Evolutionary conservation across 164 flowering plant species (phyloP), one percentile per base, ranked within the genome.

Genomic region (Malania oleifera): DNA sequence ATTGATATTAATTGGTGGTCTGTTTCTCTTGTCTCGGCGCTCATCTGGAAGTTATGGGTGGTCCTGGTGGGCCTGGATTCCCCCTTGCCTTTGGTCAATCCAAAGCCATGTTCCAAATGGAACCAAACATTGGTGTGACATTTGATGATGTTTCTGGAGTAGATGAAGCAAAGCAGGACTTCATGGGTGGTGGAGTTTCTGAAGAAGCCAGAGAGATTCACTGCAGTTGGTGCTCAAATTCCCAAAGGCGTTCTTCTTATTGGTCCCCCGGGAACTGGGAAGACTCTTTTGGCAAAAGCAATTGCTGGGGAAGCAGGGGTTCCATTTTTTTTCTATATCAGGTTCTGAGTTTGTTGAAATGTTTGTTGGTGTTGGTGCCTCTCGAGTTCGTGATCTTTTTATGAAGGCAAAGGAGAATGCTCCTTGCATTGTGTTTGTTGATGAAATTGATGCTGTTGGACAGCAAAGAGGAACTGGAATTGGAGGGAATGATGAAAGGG

Each of bases 391-490:
- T 66, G 97, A 89, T 78, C 91, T 89, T 60, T 89, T 89, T 74
- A 89, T 86, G 81, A 89, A 89, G 70, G 97, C 97, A 49, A 89
- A 89, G 64, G 97, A 86, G 60, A 89, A 89, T 74, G 95, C 97
- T 46, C 96, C 97, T 0, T 89, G 97, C 84, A 86, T 89, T 66
- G 97, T 89, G 0, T 89, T 89, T 74, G 91, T 86, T 64, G 97
- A 89, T 83, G 97, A 89, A 80, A 89, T 89, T 63, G 97, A 87
- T 81, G 97, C 97, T 60, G 97, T 89, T 75, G 97, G 97, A 52
- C 73, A 95, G 56, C 86, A 82, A 69, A 87, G 96, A 75, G 95
- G 95, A 29, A 76, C 95, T 25, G 96, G 96, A 28, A 85, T 89
- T 66, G 96, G 96, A 64, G 96, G 96, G 25, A 89, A 89, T 66